Base-by-base conservation (phyloP, 192 early-diverging fungal species). In the Glomus cerebriforme region DNA sequence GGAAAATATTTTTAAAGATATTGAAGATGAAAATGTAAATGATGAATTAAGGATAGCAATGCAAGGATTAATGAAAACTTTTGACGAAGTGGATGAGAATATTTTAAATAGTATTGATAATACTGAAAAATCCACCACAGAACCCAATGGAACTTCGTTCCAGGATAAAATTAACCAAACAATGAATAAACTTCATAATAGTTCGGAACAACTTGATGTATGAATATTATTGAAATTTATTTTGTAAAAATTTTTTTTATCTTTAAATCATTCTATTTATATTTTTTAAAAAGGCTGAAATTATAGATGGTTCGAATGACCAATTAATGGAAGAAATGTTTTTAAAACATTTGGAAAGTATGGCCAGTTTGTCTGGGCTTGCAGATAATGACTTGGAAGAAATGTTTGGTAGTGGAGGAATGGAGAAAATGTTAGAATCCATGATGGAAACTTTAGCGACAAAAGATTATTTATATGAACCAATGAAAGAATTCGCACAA, bases 391-490 rank as follows among this genome's bases (percentile, higher is more conserved):
- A 96, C 75, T 89, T 97, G 81, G 95, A 96, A 69, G 87, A 86
- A 17, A 81, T 94, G 82, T 89, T 93, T 80, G 91, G 91, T 45
- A 88, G 87, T 67, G 90, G 90, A 2, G 93, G 96, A 67, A 93
- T 98, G 81, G 93, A 96, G 76, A 88, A 92, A 32, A 88, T 96
- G 77, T 90, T 99, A 7, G 95, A 95, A 77, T 90, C 90, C 19
- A 91, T 99, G 81, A 94, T 99, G 88, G 90, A 94, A 59, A 90
- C 97, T 83, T 84, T 99, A 43, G 94, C 97, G 92, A 92, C 92
- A 58, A 97, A 96, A 79, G 97, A 98, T 35, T 86, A 98, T 29
- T 85, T 99, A 60, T 94, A 96, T 85, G 97, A 99, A 83, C 97
- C 97, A 12, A 95, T 99, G 87, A 94, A 93, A 85, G 97, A 99